These are phyloP conservation scores for Arachnopeziza araneosa DNA, from an alignment of 2,329 filamentous ascomycete species.

Conservation along the genomic window DNA sequence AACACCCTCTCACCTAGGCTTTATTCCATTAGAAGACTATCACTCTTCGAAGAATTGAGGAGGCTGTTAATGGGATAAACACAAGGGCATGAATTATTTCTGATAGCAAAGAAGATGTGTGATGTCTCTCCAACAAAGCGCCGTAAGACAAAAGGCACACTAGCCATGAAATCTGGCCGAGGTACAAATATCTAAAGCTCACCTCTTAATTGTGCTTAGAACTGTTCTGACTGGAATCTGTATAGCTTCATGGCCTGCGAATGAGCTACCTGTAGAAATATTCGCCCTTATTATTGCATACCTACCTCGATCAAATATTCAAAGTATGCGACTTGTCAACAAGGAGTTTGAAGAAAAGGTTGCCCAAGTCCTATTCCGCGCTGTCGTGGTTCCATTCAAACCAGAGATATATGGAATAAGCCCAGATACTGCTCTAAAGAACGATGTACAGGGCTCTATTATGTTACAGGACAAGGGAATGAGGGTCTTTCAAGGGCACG, in stretches of 20 bases:
- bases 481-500: constrained; percentile 48
- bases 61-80: background rate
- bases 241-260: constrained; percentile 32
- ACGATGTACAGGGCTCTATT: constrained; percentile 19
- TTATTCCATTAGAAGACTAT: background rate
- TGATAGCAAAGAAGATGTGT: constrained; percentile 8
- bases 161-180: constrained; percentile 7
- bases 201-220: background rate
- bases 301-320: constrained; percentile 53
- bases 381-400: constrained; percentile 61
- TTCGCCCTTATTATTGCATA: constrained; percentile 51
- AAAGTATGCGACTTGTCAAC: constrained; percentile 55
- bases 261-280: constrained; percentile 53
- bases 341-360: constrained; percentile 53
- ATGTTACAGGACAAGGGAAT: constrained; percentile 44
- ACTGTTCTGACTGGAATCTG: background rate
- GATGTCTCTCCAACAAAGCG: constrained; percentile 20
- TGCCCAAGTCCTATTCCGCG: constrained; percentile 53
- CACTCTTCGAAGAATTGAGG: background rate
- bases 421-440: constrained; percentile 24
- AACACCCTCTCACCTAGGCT: background rate
- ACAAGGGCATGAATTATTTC: background rate
- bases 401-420: constrained; percentile 55
- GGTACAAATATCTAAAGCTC: background rate
- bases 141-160: constrained; percentile 17